Evolutionary conservation across 2,329 filamentous ascomycete species (phyloP), one percentile per base, ranked within the genome.

Genomic region (Aspergillus proliferans): DNA sequence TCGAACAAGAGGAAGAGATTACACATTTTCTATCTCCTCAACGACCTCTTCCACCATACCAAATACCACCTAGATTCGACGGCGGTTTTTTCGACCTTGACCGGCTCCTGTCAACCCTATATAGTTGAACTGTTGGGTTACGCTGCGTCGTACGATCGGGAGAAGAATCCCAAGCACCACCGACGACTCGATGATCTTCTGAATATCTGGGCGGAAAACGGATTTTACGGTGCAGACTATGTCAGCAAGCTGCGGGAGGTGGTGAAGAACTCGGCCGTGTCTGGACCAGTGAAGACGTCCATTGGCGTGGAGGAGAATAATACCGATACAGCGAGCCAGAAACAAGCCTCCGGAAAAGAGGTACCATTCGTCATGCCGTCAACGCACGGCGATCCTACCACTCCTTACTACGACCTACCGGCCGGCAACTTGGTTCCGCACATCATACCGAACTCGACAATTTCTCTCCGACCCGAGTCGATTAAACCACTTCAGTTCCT

Each of bases 351-450:
- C 15, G 53, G 59, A 43, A 65, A 65, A 57, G 76, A 84, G 51
- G 71, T 72, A 1, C 85, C 86, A 0, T 92, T 82, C 60, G 68
- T 85, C 24, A 78, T 95, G 66, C 90, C 90, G 18, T 76, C 86
- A 1, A 81, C 79, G 48, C 90, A 95, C 64, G 90, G 90, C 38
- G 87, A 94, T 62, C 71, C 78, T 1, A 79, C 81, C 0, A 82
- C 79, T 3, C 83, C 86, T 0, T 95, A 86, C 80, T 87, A 90
- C 69, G 88, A 95, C 55, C 73, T 94, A 1, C 89, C 89, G 0
- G 88, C 88, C 1, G 86, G 83, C 2, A 92, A 88, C 56, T 85
- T 91, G 75, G 79, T 95, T 43, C 86, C 86, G 4, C 84, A 87
- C 48, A 82, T 95, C 51, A 80, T 86, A 36, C 87, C 85, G 4